Base-by-base conservation (phyloP, 768 basidiomycete genomes). In the Leccinellum albellum region DNA sequence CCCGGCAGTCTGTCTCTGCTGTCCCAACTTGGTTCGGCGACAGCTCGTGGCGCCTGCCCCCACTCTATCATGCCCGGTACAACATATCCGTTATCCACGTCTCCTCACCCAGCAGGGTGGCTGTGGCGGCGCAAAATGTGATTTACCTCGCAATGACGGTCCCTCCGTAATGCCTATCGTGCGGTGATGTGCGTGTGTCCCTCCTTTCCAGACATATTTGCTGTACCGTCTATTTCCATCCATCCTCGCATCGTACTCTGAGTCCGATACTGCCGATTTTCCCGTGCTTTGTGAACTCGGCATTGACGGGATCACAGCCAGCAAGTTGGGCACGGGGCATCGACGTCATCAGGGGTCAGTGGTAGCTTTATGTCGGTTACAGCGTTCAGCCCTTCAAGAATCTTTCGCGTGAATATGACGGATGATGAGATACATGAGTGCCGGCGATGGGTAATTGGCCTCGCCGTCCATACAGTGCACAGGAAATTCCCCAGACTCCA, bases 281-380 rank as follows among this genome's bases (percentile, higher is more conserved):
- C 48, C 14, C 46, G 21, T 47, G 33, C 26, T 37, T 31, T 49
- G 33, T 32, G 51, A 32, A 14, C n/a, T 42, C 40, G 20, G 20
- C 6, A 13, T 9, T 23, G 24, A 32, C 32, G 32, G n/a, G 37
- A 20, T 17, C 13, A 62, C 46, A 55, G 59, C 63, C 44, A 8
- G n/a, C 24, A n/a, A 13, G 46, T 26, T 26, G 59, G 55, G 58
- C 55, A 57, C 26, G 46, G 49, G 21, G 37, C 42, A 2, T 48
- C 63, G 64, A 64, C 64, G 63, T 64, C 63, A 64, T 62, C 63
- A 60, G 54, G 61, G 42, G n/a, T 20, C 40, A 10, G 37, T 40
- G 10, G n/a, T 40, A 12, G 10, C 35, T 7, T 31, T 20, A 15
- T 54, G 42, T 24, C 24, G 2, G 31, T 7, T 15, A 13, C 46